Conservation (phyloP, 768 basidiomycete species). For the Mycena amicta region DNA sequence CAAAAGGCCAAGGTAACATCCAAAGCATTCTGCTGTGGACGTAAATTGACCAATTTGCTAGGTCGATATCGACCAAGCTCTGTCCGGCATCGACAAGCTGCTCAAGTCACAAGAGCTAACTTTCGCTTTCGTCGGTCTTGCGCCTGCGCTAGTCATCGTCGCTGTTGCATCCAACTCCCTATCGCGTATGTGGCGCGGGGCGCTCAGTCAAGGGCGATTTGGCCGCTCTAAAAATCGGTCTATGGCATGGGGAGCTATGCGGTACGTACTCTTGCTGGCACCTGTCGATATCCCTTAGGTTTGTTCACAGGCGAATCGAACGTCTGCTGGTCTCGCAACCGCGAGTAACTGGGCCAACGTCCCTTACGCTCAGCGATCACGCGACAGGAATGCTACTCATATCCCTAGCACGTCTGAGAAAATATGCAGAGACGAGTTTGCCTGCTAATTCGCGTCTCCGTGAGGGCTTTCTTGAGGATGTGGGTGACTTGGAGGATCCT, state of each 20-base stretch:
- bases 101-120: slow-evolving; percentile 93
- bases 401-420: slow-evolving; percentile 65
- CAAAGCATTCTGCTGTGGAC: neutral
- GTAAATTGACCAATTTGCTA: slow-evolving; percentile 29
- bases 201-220: slow-evolving; percentile 50
- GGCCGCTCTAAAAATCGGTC: slow-evolving; percentile 59
- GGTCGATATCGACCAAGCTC: slow-evolving; percentile 91
- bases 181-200: slow-evolving; percentile 49
- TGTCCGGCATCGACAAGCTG: slow-evolving; percentile 90
- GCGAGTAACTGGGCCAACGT: slow-evolving; percentile 15
- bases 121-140: slow-evolving; percentile 96
- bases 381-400: slow-evolving; percentile 77
- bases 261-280: slow-evolving; percentile 41
- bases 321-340: slow-evolving; percentile 61
- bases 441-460: slow-evolving; percentile 64
- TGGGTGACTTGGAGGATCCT: slow-evolving; percentile 80
- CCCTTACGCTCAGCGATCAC: slow-evolving; percentile 47
- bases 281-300: no score
- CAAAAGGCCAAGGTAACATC: slow-evolving; percentile 86
- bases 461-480: slow-evolving; percentile 83
- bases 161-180: slow-evolving; percentile 66
- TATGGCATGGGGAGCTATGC: slow-evolving; percentile 71
- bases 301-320: slow-evolving; percentile 73
- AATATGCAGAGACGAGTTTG: slow-evolving; percentile 60
- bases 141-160: slow-evolving; percentile 81